Base-by-base conservation (phyloP, 345 rosid genomes). In the Citrus trifoliata region DNA sequence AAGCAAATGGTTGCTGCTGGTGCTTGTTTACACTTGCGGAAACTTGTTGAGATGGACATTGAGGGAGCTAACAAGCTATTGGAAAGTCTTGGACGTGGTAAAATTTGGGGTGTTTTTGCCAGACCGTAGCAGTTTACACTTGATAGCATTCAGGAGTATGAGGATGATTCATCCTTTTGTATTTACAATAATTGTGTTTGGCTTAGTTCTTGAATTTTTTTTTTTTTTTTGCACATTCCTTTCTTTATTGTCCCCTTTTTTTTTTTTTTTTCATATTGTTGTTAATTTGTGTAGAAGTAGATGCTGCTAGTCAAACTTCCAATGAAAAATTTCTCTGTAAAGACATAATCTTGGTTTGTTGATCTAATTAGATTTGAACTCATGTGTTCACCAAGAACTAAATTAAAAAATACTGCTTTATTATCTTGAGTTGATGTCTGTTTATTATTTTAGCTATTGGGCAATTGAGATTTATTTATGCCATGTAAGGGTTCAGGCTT, bases 11-110 rank as follows among this genome's bases (percentile, higher is more conserved):
- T 92, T 73, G 88, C 89, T 25, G 88, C 91, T 9, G 95, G 97
- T 51, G 98, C 99, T 73, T 83, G 86, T 81, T 74, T 79, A 71
- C 83, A 92, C 81, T 76, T 95, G 87, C 95, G 87, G 83, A 92
- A 90, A 84, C 92, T 95, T 59, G 91, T 85, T 56, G 94, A 90
- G 70, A 86, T 89, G 88, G 91, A 95, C 53, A 84, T 90, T 46
- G 94, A 91, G 69, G 99, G 99, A 18, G 88, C 99, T 64, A 92
- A 90, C 90, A 93, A 88, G 86, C 87, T 95, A 30, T 77, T 86
- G n/a, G 93, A 92, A 48, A 82, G 83, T 80, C 90, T 90, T 30
- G 80, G 90, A 53, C 87, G 91, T 16, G 93, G 95, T 73, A 93
- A 88, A 88, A 88, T 92, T 68, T 95, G 98, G 98, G 96, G 92